Percentiles rank a stretch among this genome's conserved stretches.
Conservation (phyloP, 2,329 filamentous ascomycete genomes). For the Aspergillus glaucus region DNA sequence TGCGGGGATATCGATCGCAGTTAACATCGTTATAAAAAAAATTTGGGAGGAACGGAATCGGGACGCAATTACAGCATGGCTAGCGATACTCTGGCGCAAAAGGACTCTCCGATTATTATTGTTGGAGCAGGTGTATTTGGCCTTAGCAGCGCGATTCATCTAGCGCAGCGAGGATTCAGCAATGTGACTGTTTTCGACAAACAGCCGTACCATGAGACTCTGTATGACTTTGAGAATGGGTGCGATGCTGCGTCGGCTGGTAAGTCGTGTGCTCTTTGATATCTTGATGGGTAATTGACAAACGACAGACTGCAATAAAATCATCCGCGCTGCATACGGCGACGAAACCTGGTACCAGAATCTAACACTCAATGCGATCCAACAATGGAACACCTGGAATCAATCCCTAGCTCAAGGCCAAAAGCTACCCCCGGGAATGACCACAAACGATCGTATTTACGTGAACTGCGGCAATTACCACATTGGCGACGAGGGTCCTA, state of each 20-base stretch:
- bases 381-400: conserved; percentile 44
- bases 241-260: conserved; percentile 42
- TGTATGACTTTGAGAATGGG: conserved; percentile 38
- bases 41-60: neutral
- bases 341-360: conserved; percentile 42
- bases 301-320: conserved; percentile 39
- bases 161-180: conserved; percentile 41
- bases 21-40: neutral
- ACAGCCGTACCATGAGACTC: conserved; percentile 36
- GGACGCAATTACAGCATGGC: neutral
- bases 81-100: neutral
- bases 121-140: conserved; percentile 41
- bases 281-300: neutral
- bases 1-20: neutral
- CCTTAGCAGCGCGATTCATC: conserved; percentile 40
- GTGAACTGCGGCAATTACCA: conserved; percentile 32
- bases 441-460: conserved; percentile 30
- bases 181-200: conserved; percentile 46
- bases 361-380: conserved; percentile 39
- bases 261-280: conserved; percentile 5
- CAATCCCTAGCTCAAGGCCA: conserved; percentile 12
- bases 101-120: conserved; percentile 28
- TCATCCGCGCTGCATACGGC: conserved; percentile 40
- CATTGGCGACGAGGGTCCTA: conserved; percentile 6
- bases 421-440: conserved; percentile 34